Evolutionary conservation across 768 basidiomycete genomes (phyloP).

Genomic region (Cystofilobasidium ferigula): DNA sequence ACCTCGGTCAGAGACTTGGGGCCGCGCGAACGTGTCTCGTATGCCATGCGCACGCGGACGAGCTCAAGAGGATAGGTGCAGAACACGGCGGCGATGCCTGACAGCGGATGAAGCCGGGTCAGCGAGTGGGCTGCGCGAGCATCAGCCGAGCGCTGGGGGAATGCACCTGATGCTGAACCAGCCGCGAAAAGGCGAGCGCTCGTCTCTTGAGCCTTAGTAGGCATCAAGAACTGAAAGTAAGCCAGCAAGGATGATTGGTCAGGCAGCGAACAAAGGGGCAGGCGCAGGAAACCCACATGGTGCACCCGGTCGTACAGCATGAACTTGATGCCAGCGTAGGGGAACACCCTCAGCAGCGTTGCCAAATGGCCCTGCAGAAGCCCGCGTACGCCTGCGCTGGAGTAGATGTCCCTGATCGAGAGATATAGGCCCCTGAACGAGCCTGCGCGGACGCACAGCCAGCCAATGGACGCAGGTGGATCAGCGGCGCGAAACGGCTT

Average conservation of each 20-base stretch:
- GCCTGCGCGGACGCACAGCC: conserved; percentile 44
- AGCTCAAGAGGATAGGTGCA: conserved; percentile 88
- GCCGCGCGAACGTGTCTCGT: conserved; percentile 49
- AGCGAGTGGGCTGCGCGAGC: conserved; percentile 17
- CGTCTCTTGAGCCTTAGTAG: conserved; percentile 64
- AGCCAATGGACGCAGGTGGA: neutral
- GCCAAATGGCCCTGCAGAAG: conserved; percentile 93
- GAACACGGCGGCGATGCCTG: conserved; percentile 74
- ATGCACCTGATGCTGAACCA: conserved; percentile 73
- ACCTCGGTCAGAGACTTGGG: conserved; percentile 46
- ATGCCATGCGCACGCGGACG: conserved; percentile 90
- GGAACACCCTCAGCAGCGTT: conserved; percentile 85
- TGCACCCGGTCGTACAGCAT: conserved; percentile 89
- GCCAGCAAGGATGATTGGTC: neutral
- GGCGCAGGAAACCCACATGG: conserved; percentile 43
- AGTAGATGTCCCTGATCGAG: conserved; percentile 58
- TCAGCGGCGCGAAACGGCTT: neutral
- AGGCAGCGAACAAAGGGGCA: neutral
- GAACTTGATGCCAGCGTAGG: conserved; percentile 93
- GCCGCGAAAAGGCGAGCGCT: conserved; percentile 68
- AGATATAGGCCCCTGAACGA: conserved; percentile 73
- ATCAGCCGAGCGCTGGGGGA: conserved; percentile 4
- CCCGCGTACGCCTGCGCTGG: conserved; percentile 54
- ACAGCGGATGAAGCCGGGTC: neutral
- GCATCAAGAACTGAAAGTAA: conserved; percentile 62